Evolutionary conservation across 331 rosid genomes (phyloP), one percentile per base, ranked within the genome.

Genomic region (Acacia concinna): DNA sequence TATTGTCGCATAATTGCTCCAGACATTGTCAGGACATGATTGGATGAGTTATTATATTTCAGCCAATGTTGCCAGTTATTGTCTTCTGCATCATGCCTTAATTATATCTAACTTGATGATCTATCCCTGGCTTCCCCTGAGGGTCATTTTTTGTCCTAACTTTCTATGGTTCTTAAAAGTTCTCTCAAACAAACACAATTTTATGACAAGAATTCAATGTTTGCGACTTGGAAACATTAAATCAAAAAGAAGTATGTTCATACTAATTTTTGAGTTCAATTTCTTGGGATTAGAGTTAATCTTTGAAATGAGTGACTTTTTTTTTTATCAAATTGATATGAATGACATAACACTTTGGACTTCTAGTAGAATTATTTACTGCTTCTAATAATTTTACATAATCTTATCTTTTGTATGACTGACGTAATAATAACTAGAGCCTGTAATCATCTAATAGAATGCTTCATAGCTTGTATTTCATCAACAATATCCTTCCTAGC

Each of bases 391-490:
- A n/a, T 52, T 52, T 52, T 4, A 21, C 60, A 52, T 21, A 52
- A 21, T 52, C 60, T 69, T 27, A 23, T 62, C 56, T 71, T 54
- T 65, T 2, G 37, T 73, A 46, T 21, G 35, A 30, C 37, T 57
- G 34, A 1, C 73, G 47, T 56, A 75, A 71, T 27, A 67, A 66
- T 47, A 80, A 65, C 23, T 77, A 57, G 52, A 76, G 28, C 54
- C n/a, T 52, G 28, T 40, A 44, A 52, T 41, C 25, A 41, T 78
- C 25, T 13, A 34, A 67, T 35, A 68, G 15, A 28, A 51, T 74
- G 52, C 68, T 69, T 70, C 56, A 69, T 51, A 52, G 41, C 72
- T 81, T 32, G 15, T 21, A 57, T 70, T 57, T 85, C 46, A 52
- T 18, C 44, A 71, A 72, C 20, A 49, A 32, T 75, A 28, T 74